A percentile compares a stretch with the other conserved stretches of the same genome.
Conservation (phyloP, 768 basidiomycete species). For the Calocybe gangraenosa region DNA sequence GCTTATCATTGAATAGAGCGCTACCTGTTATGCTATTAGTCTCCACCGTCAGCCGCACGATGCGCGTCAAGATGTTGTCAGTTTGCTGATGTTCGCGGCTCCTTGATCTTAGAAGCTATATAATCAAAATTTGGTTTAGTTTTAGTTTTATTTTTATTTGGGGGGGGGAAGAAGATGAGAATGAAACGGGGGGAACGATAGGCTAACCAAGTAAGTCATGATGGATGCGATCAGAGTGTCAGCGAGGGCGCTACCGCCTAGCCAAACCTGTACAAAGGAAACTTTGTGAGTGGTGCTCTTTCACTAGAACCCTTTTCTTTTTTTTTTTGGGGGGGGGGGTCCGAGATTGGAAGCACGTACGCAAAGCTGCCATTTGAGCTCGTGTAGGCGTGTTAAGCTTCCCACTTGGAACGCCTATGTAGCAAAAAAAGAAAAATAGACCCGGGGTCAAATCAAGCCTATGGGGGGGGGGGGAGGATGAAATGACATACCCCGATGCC, state of each 20-base stretch:
- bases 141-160: too few relatives aligned
- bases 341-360: too few relatives aligned
- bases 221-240: neutral
- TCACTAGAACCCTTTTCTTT: too few relatives aligned
- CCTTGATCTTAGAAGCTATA: constrained; percentile 10
- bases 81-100: constrained; percentile 7
- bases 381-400: neutral
- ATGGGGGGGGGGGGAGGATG: neutral
- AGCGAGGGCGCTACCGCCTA: neutral
- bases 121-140: too few relatives aligned
- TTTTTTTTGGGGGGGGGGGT: too few relatives aligned
- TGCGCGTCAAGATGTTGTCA: constrained; percentile 6
- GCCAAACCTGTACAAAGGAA: neutral
- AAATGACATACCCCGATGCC: neutral
- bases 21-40: constrained; percentile 12
- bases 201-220: neutral
- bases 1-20: neutral
- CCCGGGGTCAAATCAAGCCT: neutral
- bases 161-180: neutral
- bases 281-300: too few relatives aligned
- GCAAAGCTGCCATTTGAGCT: neutral
- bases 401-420: neutral
- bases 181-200: neutral
- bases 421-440: neutral
- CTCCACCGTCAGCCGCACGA: constrained; percentile 14